A percentile compares a stretch with the other conserved stretches of the same genome.
Evolutionary conservation across 306 rosid genomes (phyloP).

Genomic region (cucumber (Cucumis sativus)): Cucumber_9930_V3 NC_026659.2:3107501-3108000

Average conservation of each 20-base stretch:
- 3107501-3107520: slow-evolving; percentile 23
- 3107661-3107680: no score
- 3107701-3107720: background rate
- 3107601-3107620: slow-evolving; percentile 14
- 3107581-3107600: slow-evolving; percentile 24
- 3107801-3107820: slow-evolving; percentile 12
- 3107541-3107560: slow-evolving; percentile 16
- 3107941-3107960: slow-evolving; percentile 25
- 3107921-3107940: slow-evolving; percentile 52
- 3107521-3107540: slow-evolving; percentile 10
- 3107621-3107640: background rate
- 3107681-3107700: no score
- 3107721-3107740: background rate
- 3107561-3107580: slow-evolving; percentile 20
- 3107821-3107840: slow-evolving; percentile 40
- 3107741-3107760: slow-evolving; percentile 27
- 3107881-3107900: slow-evolving; percentile 31
- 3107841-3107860: slow-evolving; percentile 29
- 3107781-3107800: slow-evolving; percentile 12
- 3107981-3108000: slow-evolving; percentile 19
- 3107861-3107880: slow-evolving; percentile 34
- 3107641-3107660: background rate
- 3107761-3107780: slow-evolving; percentile 25
- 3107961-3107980: slow-evolving; percentile 53
- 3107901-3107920: no score